Base-by-base conservation (phyloP, 2,329 filamentous ascomycete species). In the Trematosphaeria pertusa region DNA sequence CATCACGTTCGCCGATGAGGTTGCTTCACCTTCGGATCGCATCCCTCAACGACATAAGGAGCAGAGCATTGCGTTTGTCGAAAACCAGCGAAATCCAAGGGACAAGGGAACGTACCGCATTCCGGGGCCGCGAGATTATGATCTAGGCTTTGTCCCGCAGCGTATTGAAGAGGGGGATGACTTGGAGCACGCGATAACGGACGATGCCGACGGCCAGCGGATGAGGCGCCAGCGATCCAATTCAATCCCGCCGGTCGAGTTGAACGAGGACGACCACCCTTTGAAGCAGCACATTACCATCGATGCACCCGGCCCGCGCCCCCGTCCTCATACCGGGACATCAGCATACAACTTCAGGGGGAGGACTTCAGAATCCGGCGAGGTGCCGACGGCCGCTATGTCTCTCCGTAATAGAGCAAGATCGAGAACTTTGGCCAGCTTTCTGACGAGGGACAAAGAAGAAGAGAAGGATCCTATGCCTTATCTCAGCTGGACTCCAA, bases 401-500 rank as follows among this genome's bases (percentile, higher is more conserved):
- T 43, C 57, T 28, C 39, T 65, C 20, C 54, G 57, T 46, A 52
- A 59, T 26, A 54, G 65, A 42, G 55, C 69, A 54, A 68, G 71
- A 37, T 73, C 80, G 2, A 77, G 77, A 32, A 87, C 85, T 0
- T 73, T 86, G 18, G 81, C 77, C 37, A 85, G 76, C 46, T 78
- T 92, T 55, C 79, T 80, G 48, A 80, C 78, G 0, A 81, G 74
- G 7, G 73, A 81, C 43, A 81, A 81, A 11, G 77, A 83, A 18
- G 55, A 69, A 24, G 70, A 73, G 9, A 50, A 60, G 5, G 77
- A 84, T 19, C 79, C 80, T 1, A 88, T 90, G 76, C 94, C 94
- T 0, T 99, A 99, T 70, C 81, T 99, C 40, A 97, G 91, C 70
- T 97, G 91, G 83, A 87, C 92, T 49, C 91, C 94, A 2, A 99